Base-by-base conservation (phyloP, 441 rosid genomes). In the Gossypium davidsonii region DNA sequence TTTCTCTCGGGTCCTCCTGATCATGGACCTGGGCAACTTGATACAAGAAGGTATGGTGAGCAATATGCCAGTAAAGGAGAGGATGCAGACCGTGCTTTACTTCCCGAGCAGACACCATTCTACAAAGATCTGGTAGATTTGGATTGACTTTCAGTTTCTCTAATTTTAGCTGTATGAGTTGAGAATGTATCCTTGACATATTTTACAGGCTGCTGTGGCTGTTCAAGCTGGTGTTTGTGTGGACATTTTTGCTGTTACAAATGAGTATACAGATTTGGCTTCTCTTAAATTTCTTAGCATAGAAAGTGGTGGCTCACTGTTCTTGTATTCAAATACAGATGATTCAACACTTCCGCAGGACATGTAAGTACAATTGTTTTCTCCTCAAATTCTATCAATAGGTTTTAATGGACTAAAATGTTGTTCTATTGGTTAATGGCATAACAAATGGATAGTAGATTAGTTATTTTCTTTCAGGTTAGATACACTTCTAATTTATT, bases 311-410 rank as follows among this genome's bases (percentile, higher is more conserved):
- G 99, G 98, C 71, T 89, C 98, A 4, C 66, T 95, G 73, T 90
- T 91, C 79, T 79, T 95, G 69, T 91, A 91, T 84, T 80, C 99
- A 78, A 95, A 79, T 79, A 91, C 98, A 6, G 99, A 95, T 78
- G 98, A 95, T 77, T 95, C 98, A 10, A 93, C 99, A 34, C 97
- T 95, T 83, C 99, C 99, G 78, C 99, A 91, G 85, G 99, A 95
- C 85, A 93, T 95, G 99, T 95, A 81, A 91, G 97, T 85, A 67
- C 18, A 59, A 61, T 31, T 28, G 58, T 55, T 61, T 18, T 3
- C 44, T 63, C 71, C 37, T 25, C 59, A 51, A 46, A 39, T 77
- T 70, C 8, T 46, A 18, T 21, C 37, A 26, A 37, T 26, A 6
- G 44, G 20, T 69, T 31, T 60, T 53, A 20, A 8, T 58, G 59